Conservation (phyloP, 2,329 filamentous ascomycete species). For the Ascomycota sp. region DNA sequence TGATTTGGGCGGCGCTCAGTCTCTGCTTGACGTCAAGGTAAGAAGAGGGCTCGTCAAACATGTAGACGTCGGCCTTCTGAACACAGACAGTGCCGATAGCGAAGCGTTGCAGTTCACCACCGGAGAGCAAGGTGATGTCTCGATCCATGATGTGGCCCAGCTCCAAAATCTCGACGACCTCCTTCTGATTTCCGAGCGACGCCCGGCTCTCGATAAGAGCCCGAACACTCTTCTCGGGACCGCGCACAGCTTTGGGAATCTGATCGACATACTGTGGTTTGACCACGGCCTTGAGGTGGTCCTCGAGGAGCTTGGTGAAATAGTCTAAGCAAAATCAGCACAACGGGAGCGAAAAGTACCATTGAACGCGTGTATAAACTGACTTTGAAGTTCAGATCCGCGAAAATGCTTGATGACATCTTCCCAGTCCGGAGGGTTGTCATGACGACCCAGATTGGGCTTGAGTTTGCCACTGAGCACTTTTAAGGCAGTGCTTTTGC, state of each 20-base stretch:
- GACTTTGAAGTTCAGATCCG: conserved; percentile 91
- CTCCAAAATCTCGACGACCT: conserved; percentile 71
- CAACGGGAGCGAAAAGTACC: neutral
- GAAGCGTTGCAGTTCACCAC: conserved; percentile 95
- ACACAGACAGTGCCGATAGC: conserved; percentile 92
- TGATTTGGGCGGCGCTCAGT: conserved; percentile 77
- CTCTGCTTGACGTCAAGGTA: conserved; percentile 99
- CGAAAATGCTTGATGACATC: conserved; percentile 97
- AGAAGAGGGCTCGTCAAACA: conserved; percentile 98
- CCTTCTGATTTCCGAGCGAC: conserved; percentile 59
- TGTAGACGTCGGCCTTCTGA: conserved; percentile 93
- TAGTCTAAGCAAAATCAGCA: conserved; percentile 40
- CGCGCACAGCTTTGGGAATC: conserved; percentile 80
- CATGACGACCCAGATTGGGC: conserved; percentile 85
- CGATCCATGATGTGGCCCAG: conserved; percentile 78
- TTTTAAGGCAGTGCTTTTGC: conserved; percentile 98
- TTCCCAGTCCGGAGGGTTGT: conserved; percentile 97
- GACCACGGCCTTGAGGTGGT: conserved; percentile 91
- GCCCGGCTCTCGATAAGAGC: conserved; percentile 56
- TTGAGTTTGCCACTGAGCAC: conserved; percentile 97
- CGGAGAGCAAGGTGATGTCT: conserved; percentile 76
- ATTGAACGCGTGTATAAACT: conserved; percentile 11
- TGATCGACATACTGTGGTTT: conserved; percentile 99
- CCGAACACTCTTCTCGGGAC: conserved; percentile 59
- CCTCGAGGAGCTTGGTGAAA: conserved; percentile 94